A percentile compares a stretch with the other conserved stretches of the same genome.
These are phyloP conservation scores for Pichia kudriavzevii DNA, from an alignment of 1,139 yeast species.

Conservation along the genomic window DNA sequence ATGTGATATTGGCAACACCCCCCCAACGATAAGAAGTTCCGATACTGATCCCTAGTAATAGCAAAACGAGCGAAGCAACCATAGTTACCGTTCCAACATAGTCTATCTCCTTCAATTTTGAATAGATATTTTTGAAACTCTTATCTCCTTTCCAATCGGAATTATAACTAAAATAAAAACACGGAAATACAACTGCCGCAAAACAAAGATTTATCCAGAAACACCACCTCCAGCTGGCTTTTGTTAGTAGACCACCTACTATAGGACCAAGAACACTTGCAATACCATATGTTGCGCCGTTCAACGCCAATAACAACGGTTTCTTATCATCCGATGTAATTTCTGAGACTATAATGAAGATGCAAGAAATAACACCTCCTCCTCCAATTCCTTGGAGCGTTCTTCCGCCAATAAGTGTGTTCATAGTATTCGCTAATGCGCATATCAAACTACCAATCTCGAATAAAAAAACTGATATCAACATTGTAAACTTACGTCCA, in stretches of 20 bases:
- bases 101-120: slow-evolving; percentile 41
- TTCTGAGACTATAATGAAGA: slow-evolving; percentile 52
- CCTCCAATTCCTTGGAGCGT: slow-evolving; percentile 72
- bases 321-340: slow-evolving; percentile 40
- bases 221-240: slow-evolving; percentile 68
- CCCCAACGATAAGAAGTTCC: slow-evolving; percentile 26
- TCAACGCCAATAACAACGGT: slow-evolving; percentile 13
- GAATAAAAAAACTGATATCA: slow-evolving; percentile 46
- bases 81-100: slow-evolving; percentile 39
- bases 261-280: slow-evolving; percentile 54
- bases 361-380: slow-evolving; percentile 57
- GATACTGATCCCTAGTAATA: slow-evolving; percentile 44
- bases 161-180: slow-evolving; percentile 42
- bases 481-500: slow-evolving; percentile 50
- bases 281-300: slow-evolving; percentile 34
- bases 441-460: slow-evolving; percentile 57
- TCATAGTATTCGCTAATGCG: slow-evolving; percentile 52
- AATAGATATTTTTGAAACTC: slow-evolving; percentile 19
- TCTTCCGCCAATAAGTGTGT: slow-evolving; percentile 62
- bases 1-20: too few relatives aligned
- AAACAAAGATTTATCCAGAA: slow-evolving; percentile 66
- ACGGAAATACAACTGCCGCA: slow-evolving; percentile 47
- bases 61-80: slow-evolving; percentile 35
- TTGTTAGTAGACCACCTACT: slow-evolving; percentile 59
- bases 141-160: slow-evolving; percentile 28